Evolutionary conservation across 2,329 filamentous ascomycete genomes (phyloP).

Genomic region (Tolypocladium pustulatum): DNA sequence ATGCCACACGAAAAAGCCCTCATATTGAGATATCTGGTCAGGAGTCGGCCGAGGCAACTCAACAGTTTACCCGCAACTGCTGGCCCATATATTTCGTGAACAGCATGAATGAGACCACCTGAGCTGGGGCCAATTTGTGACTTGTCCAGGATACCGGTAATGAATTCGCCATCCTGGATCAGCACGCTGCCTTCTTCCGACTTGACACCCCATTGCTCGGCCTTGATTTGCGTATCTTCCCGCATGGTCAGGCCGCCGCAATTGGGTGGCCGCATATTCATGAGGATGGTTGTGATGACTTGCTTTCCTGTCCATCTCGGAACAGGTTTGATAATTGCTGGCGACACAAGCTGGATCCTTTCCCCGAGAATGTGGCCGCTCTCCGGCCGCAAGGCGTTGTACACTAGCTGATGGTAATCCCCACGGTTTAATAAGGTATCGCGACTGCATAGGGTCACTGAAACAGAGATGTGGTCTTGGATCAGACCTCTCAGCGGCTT

Average conservation of each 20-base stretch:
- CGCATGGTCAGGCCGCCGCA: conserved; percentile 70
- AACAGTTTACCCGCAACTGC: conserved; percentile 77
- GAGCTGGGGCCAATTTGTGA: conserved; percentile 81
- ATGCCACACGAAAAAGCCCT: conserved; percentile 95
- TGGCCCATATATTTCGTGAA: conserved; percentile 90
- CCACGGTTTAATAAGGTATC: conserved; percentile 84
- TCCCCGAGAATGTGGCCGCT: conserved; percentile 79
- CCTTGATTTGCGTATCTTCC: conserved; percentile 67
- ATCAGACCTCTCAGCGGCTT: conserved; percentile 93
- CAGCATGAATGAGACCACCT: conserved; percentile 80
- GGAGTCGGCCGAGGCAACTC: conserved; percentile 76
- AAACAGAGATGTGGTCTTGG: conserved; percentile 96
- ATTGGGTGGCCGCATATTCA: conserved; percentile 75
- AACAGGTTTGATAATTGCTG: conserved; percentile 71
- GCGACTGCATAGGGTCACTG: conserved; percentile 78
- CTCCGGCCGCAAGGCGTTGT: conserved; percentile 80
- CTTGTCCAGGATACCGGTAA: conserved; percentile 91
- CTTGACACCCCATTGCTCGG: conserved; percentile 67
- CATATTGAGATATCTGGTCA: conserved; percentile 88
- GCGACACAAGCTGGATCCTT: conserved; percentile 68
- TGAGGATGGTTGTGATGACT: conserved; percentile 81
- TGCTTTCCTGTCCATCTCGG: conserved; percentile 94
- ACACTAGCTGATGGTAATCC: conserved; percentile 90
- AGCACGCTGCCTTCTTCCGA: conserved; percentile 72
- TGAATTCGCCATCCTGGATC: conserved; percentile 77